Conservation (phyloP, 768 basidiomycete species). For the Russula sp. region DNA sequence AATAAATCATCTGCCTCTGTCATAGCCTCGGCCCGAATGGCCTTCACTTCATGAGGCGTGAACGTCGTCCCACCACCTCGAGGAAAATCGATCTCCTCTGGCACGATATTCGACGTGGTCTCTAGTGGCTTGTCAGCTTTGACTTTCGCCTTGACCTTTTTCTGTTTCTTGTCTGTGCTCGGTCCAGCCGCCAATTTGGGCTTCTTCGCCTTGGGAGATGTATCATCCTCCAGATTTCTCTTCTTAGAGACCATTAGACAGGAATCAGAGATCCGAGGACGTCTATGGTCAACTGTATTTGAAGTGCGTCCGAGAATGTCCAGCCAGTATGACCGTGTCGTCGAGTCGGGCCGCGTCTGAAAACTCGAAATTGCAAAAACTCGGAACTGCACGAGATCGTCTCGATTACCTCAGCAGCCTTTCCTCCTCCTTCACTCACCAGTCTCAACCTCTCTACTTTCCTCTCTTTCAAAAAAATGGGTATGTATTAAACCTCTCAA, state of each 20-base stretch:
- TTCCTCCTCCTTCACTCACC: background rate
- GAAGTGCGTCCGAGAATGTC: background rate
- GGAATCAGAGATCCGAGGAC: background rate
- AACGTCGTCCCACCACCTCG: constrained; percentile 89
- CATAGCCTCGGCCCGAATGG: constrained; percentile 76
- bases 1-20: constrained; percentile 84
- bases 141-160: constrained; percentile 32
- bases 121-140: constrained; percentile 35
- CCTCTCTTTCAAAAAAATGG: constrained; percentile 19
- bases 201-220: constrained; percentile 59
- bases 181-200: constrained; percentile 42
- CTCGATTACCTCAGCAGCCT: constrained; percentile 11
- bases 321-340: background rate
- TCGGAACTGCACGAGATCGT: constrained; percentile 8
- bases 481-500: constrained; percentile 12
- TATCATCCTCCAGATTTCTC: constrained; percentile 55
- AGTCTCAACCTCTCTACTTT: background rate
- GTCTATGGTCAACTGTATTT: too few relatives aligned
- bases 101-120: constrained; percentile 41
- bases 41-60: constrained; percentile 86
- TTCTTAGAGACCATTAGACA: constrained; percentile 51
- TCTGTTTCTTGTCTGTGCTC: constrained; percentile 33
- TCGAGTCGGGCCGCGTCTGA: background rate
- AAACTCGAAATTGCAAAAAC: background rate
- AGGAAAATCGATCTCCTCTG: constrained; percentile 89